A percentile compares a stretch with the other conserved stretches of the same genome.
phyloP scores from a whole-genome alignment of 139 green algal genomes.

The Spirogloea muscicola region DNA sequence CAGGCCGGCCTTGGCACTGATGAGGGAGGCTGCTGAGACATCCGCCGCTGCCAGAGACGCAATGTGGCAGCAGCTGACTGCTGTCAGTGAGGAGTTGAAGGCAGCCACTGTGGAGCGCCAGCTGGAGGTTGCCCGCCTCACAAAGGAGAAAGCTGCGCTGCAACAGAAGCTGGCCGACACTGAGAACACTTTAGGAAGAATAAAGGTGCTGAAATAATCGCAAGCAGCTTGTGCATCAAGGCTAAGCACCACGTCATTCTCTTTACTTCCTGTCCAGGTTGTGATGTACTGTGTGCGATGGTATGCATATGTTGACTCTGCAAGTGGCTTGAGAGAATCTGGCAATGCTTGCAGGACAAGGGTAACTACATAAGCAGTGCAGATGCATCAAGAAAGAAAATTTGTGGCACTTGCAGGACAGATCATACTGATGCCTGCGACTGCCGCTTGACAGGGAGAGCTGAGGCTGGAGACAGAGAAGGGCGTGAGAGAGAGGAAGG shows the following conservation, averaged over 20 bases:
- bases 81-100: constrained; percentile 21
- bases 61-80: constrained; percentile 34
- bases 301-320: too few species aligned
- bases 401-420: too few species aligned
- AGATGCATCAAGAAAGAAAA: too few species aligned
- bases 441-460: constrained; percentile 35
- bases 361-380: too few species aligned
- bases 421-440: too few species aligned
- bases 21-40: constrained; percentile 34
- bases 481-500: constrained; percentile 21
- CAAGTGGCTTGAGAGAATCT: too few species aligned
- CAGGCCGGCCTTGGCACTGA: constrained; percentile 32
- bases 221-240: too few species aligned
- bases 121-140: constrained; percentile 16
- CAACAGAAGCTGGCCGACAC: constrained; percentile 38
- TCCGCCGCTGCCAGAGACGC: constrained; percentile 20
- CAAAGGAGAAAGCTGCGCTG: constrained; percentile 26
- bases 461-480: constrained; percentile 28
- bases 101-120: not conserved
- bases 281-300: too few species aligned
- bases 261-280: too few species aligned
- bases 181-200: not conserved
- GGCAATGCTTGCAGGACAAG: too few species aligned
- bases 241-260: too few species aligned
- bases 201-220: too few species aligned